Evolutionary conservation across 2,329 filamentous ascomycete species (phyloP).

Genomic region (Cladosporium sp.): DNA sequence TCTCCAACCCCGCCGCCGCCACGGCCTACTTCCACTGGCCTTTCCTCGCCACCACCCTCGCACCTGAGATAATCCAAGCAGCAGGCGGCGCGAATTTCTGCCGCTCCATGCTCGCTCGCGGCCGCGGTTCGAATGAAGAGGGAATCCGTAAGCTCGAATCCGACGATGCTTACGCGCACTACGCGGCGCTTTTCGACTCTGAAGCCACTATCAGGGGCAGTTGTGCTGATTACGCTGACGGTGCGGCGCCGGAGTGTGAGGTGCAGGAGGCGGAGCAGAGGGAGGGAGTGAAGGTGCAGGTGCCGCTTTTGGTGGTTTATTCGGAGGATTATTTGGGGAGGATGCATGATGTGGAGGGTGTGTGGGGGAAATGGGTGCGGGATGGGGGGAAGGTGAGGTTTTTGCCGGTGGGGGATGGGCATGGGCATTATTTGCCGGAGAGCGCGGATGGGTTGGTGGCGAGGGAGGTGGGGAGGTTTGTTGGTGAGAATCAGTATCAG

Average conservation of each 20-base stretch:
- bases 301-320: conserved; percentile 43
- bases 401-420: conserved; percentile 32
- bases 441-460: conserved; percentile 37
- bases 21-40: conserved; percentile 48
- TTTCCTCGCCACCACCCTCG: conserved; percentile 45
- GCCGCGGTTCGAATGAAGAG: conserved; percentile 26
- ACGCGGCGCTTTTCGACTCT: conserved; percentile 39
- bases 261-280: conserved; percentile 44
- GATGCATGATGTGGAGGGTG: conserved; percentile 37
- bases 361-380: conserved; percentile 45
- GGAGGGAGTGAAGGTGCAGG: conserved; percentile 39
- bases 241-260: conserved; percentile 38
- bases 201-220: conserved; percentile 39
- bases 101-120: conserved; percentile 29
- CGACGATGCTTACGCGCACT: conserved; percentile 41
- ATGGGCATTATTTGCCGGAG: conserved; percentile 46
- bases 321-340: conserved; percentile 38
- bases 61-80: conserved; percentile 40
- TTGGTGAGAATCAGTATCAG: not conserved
- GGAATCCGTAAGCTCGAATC: conserved; percentile 26
- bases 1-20: conserved; percentile 35
- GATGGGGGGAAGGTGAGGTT: conserved; percentile 29
- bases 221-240: conserved; percentile 47
- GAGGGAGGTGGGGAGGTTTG: conserved; percentile 18
- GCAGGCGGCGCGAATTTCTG: conserved; percentile 40